phyloP scores from a whole-genome alignment of 345 rosid genomes.

The Rubroshorea leprosula region DNA sequence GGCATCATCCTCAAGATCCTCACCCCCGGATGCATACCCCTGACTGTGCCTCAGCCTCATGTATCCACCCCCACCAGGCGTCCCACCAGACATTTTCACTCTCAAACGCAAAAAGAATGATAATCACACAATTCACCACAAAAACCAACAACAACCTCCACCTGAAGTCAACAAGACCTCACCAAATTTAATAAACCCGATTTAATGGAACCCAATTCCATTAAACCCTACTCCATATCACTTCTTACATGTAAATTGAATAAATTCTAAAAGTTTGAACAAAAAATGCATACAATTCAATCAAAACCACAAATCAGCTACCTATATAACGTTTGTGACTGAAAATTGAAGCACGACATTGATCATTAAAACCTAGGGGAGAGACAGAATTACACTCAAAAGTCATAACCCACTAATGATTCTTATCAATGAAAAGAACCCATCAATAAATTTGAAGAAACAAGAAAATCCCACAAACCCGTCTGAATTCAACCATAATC shows the following conservation, averaged over 20 bases:
- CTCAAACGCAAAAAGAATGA: not conserved
- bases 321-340: not conserved
- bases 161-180: slow-evolving; percentile 13
- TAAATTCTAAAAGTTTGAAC: not conserved
- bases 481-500: slow-evolving; percentile 3
- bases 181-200: slow-evolving; percentile 14
- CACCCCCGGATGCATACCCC: slow-evolving; percentile 84
- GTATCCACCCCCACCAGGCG: slow-evolving; percentile 81
- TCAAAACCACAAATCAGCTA: slow-evolving; percentile 1
- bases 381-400: too few species aligned
- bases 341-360: not conserved
- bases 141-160: slow-evolving; percentile 1
- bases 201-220: slow-evolving; percentile 14
- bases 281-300: not conserved
- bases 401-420: not conserved
- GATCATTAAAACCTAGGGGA: too few species aligned
- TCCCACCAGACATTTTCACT: slow-evolving; percentile 81
- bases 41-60: slow-evolving; percentile 94
- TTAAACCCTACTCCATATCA: slow-evolving; percentile 5
- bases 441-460: slow-evolving; percentile 12
- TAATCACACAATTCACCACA: not conserved
- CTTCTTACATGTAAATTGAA: not conserved
- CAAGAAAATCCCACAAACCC: slow-evolving; percentile 17
- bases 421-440: slow-evolving; percentile 2
- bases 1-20: slow-evolving; percentile 90